Percentiles rank a stretch among this genome's conserved stretches.
Conservation (phyloP, 2,329 filamentous ascomycete genomes). For the Hansfordia pulvinata region DNA sequence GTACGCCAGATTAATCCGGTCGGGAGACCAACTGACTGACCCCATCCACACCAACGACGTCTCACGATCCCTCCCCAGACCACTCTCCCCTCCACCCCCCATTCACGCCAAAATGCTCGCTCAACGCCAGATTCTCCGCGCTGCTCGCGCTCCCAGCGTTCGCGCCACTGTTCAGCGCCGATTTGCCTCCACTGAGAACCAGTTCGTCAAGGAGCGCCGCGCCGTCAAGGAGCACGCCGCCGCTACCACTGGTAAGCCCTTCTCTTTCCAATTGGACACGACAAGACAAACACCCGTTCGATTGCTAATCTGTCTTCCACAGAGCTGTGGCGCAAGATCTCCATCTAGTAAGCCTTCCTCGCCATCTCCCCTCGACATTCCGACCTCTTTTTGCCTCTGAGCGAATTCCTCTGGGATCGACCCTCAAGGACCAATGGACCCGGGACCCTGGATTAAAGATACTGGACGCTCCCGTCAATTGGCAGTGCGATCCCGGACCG, state of each 20-base stretch:
- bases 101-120: conserved; percentile 38
- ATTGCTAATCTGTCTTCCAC: too few species aligned
- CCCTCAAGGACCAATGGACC: too few species aligned
- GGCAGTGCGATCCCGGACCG: too few species aligned
- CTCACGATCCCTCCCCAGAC: too few species aligned
- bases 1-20: too few species aligned
- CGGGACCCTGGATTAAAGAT: too few species aligned
- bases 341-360: conserved; percentile 65
- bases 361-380: conserved; percentile 1
- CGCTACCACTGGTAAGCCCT: conserved; percentile 62
- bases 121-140: conserved; percentile 47
- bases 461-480: too few species aligned
- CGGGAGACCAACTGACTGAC: conserved; percentile 3
- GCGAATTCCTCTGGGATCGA: too few species aligned
- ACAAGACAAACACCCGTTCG: conserved; percentile 9
- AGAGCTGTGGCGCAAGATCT: conserved; percentile 95
- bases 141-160: conserved; percentile 40
- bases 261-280: conserved; percentile 1
- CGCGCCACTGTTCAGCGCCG: conserved; percentile 53
- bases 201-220: conserved; percentile 83
- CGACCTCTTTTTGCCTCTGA: conserved; percentile 2
- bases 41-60: conserved; percentile 4
- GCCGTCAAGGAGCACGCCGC: conserved; percentile 85
- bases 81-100: conserved; percentile 3
- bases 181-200: conserved; percentile 70